Percentiles rank a stretch among this genome's conserved stretches.
Evolutionary conservation across 805 yeast species (phyloP).

Genomic region (Zygotorulaspora chibaensis): DNA sequence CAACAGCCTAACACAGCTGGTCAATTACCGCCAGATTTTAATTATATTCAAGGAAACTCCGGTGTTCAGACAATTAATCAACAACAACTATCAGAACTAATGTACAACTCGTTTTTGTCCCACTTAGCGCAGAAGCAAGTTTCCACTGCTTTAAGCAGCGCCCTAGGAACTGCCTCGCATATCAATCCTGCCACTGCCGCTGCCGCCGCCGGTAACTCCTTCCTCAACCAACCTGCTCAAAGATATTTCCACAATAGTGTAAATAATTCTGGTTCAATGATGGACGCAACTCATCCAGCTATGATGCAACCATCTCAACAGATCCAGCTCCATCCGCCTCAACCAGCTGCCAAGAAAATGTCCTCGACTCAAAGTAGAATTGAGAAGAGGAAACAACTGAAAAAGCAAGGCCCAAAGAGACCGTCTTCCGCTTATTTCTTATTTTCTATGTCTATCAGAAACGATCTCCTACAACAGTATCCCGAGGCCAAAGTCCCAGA

Average conservation of each 20-base stretch:
- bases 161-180: slow-evolving; percentile 19
- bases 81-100: slow-evolving; percentile 33
- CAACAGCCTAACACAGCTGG: slow-evolving; percentile 7
- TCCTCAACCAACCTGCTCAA: slow-evolving; percentile 26
- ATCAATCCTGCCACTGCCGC: slow-evolving; percentile 23
- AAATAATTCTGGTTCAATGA: slow-evolving; percentile 20
- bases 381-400: slow-evolving; percentile 34
- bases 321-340: slow-evolving; percentile 14
- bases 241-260: slow-evolving; percentile 27
- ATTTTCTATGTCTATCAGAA: slow-evolving; percentile 35
- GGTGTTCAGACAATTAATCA: slow-evolving; percentile 20
- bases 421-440: slow-evolving; percentile 39
- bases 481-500: slow-evolving; percentile 39
- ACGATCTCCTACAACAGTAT: slow-evolving; percentile 28
- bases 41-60: slow-evolving; percentile 15
- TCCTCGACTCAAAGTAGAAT: slow-evolving; percentile 37
- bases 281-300: slow-evolving; percentile 26
- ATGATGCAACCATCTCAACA: slow-evolving; percentile 23
- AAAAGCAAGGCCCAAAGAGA: slow-evolving; percentile 37
- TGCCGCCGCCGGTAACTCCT: slow-evolving; percentile 18
- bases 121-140: slow-evolving; percentile 34
- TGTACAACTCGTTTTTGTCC: slow-evolving; percentile 33
- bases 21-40: slow-evolving; percentile 21
- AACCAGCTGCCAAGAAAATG: slow-evolving; percentile 28
- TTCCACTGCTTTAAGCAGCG: slow-evolving; percentile 15